phyloP scores from a whole-genome alignment of 352 stramenopile species.

The Pythium biforme region DNA sequence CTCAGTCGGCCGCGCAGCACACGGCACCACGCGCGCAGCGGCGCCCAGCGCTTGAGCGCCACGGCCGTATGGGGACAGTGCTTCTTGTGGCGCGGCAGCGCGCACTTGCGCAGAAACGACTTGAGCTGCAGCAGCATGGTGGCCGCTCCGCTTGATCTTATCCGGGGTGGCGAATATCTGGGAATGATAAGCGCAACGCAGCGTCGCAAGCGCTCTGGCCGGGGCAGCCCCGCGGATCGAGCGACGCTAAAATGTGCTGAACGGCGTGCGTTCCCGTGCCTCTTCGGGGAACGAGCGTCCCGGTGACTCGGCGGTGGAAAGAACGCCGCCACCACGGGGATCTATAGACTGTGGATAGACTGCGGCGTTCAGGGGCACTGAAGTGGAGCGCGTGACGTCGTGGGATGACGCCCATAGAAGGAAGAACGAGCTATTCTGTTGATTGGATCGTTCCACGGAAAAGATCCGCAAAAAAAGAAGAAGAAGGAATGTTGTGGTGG shows the following conservation, averaged over 20 bases:
- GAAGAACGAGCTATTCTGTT: neutral
- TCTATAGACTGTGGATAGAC: neutral
- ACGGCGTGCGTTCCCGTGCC: neutral
- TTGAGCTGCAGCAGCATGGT: constrained; percentile 8
- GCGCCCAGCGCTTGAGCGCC: constrained; percentile 18
- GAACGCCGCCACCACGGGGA: neutral
- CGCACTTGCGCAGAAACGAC: constrained; percentile 14
- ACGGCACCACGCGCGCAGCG: constrained; percentile 17
- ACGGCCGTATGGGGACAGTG: constrained; percentile 22
- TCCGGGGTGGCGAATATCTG: neutral
- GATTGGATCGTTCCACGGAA: constrained; percentile 9
- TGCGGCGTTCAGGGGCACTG: neutral
- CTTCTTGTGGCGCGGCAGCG: constrained; percentile 12
- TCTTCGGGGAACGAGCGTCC: neutral
- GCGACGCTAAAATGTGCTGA: neutral
- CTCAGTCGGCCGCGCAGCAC: constrained; percentile 17
- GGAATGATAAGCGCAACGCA: neutral
- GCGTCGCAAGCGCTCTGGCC: too few species aligned
- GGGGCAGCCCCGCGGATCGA: too few species aligned
- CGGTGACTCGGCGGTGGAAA: neutral
- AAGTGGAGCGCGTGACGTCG: too few species aligned
- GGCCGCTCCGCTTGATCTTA: too few species aligned
- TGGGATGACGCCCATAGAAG: constrained; percentile 12
- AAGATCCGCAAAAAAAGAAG: neutral
- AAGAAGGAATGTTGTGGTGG: neutral